These are phyloP conservation scores for Colletotrichum agaves DNA, from an alignment of 2,329 filamentous ascomycete species.

Conservation along the genomic window DNA sequence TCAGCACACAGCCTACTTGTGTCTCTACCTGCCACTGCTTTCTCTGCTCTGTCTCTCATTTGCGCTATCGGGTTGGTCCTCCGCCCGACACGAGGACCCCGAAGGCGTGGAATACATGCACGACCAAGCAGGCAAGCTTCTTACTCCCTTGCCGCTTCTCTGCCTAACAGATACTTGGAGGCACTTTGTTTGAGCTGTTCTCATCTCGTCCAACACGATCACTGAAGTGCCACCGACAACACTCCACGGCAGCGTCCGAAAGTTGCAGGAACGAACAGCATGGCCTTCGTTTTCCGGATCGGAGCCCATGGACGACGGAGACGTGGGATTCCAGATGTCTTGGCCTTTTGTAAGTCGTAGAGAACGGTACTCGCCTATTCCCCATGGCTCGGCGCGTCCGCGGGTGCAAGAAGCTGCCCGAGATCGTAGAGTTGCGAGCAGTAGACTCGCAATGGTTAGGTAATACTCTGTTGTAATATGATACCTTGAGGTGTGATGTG, in stretches of 20 bases:
- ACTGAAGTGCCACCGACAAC: background rate
- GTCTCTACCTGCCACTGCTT: background rate
- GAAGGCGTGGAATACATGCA: conserved; percentile 18
- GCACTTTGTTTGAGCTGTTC: background rate
- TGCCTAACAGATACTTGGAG: background rate
- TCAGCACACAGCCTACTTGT: conserved; percentile 23
- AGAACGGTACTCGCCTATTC: background rate
- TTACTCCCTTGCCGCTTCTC: background rate
- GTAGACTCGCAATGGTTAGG: background rate
- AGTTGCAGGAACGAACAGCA: background rate
- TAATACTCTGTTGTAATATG: conserved; percentile 12
- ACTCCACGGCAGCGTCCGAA: background rate
- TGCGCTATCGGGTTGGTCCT: conserved; percentile 3
- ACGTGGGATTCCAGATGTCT: background rate
- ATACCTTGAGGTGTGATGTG: background rate
- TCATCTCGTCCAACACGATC: background rate
- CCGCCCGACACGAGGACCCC: background rate
- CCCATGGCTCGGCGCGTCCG: conserved; percentile 2
- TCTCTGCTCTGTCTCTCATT: conserved; percentile 19
- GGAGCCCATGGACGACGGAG: background rate
- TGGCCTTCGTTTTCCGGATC: background rate
- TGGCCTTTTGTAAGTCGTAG: background rate
- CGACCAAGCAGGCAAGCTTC: conserved; percentile 12
- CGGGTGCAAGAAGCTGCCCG: background rate
- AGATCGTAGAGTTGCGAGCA: background rate